Conservation (phyloP, 495 filamentous ascomycete species). For the Lophium mytilinum region DNA sequence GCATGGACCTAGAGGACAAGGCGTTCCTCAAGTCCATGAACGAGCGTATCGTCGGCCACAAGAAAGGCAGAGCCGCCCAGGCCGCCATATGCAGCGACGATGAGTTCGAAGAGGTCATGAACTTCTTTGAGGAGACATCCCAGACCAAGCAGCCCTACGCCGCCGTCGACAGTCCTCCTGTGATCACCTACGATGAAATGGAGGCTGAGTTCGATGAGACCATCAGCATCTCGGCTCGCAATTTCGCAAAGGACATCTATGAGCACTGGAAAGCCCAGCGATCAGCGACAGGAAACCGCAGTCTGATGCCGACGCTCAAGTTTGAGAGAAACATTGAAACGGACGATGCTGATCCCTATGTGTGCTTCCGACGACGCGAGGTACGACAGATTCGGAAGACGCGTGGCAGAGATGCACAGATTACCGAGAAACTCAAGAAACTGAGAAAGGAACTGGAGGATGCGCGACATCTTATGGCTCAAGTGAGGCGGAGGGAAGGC, state of each 20-base stretch:
- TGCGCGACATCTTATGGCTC: constrained; percentile 66
- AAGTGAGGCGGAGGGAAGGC: constrained; percentile 70
- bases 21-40: constrained; percentile 78
- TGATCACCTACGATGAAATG: constrained; percentile 73
- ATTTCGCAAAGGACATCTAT: constrained; percentile 78
- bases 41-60: constrained; percentile 34
- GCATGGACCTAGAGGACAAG: constrained; percentile 86
- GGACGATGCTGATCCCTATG: constrained; percentile 93
- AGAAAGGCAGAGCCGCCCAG: constrained; percentile 50
- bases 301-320: constrained; percentile 70
- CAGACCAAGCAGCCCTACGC: constrained; percentile 77
- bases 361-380: constrained; percentile 95
- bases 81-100: constrained; percentile 67
- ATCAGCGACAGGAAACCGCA: constrained; percentile 52
- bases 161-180: constrained; percentile 72
- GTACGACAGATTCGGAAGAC: constrained; percentile 93
- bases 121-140: constrained; percentile 84
- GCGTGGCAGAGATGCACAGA: constrained; percentile 84
- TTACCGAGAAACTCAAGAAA: constrained; percentile 86
- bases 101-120: constrained; percentile 89
- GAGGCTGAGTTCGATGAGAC: constrained; percentile 65
- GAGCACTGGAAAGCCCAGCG: constrained; percentile 79
- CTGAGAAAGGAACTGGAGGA: constrained; percentile 88
- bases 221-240: constrained; percentile 55
- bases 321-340: constrained; percentile 88